Base-by-base conservation (phyloP, 257 asterid species). In the Lithospermum erythrorhizon region DNA sequence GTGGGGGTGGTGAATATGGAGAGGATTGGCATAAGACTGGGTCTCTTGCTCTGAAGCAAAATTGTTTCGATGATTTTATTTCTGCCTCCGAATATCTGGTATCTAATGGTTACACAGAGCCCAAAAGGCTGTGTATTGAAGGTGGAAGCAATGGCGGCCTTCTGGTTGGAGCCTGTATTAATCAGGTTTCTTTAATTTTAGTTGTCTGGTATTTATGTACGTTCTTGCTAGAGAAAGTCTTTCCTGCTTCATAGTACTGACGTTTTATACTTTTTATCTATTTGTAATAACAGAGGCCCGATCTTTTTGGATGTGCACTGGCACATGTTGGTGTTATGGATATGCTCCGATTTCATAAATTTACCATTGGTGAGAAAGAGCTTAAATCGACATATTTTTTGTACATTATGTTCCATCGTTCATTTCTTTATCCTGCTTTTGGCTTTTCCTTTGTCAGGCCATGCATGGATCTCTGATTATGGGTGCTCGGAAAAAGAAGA, bases 261-360 rank as follows among this genome's bases (percentile, higher is more conserved):
- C 32, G 57, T 45, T 55, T 35, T 53, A 21, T 15, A 22, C 20
- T 37, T 41, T 16, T 11, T 74, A 35, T 25, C 19, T 18, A 61
- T 48, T 61, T 72, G 59, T 68, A 60, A 58, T 72, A 64, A 68
- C 82, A 89, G 99, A 86, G 95, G 73, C 97, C 99, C 67, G 97
- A 89, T 84, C 91, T 93, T 21, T 93, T 83, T 66, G 96, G 97
- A 9, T 93, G 99, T 70, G 99, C 96, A 62, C 89, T 89, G 60
- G 96, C 96, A 66, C 99, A 93, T 79, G 97, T 86, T 79, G 99
- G 97, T 64, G 99, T 93, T 20, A 93, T 86, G 97, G 97, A 93
- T 78, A 89, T 93, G 99, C 87, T 93, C 49, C 87, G 99, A 65
- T 93, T 93, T 72, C 99, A 93, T 83, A 89, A 84, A 75, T 93